Conservation (phyloP, 345 rosid genomes). For the Physaria fendleri region DNA sequence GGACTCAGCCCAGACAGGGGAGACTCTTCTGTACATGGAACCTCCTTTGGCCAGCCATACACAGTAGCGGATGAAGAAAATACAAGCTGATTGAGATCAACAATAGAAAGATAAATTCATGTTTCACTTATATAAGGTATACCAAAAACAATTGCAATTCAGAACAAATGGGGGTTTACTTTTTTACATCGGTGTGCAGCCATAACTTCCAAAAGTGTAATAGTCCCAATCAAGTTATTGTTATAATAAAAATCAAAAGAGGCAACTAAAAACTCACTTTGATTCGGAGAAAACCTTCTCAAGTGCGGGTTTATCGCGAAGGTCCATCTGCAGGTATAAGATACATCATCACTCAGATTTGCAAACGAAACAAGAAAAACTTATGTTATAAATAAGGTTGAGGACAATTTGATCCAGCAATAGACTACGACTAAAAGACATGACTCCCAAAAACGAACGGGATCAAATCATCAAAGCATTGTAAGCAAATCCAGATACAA, state of each 20-base stretch:
- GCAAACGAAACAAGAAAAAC: not conserved
- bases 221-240: conserved; percentile 87
- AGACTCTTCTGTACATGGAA: conserved; percentile 91
- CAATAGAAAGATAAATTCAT: conserved; percentile 7
- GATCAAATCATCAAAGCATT: not conserved
- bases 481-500: conserved; percentile 1
- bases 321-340: conserved; percentile 63
- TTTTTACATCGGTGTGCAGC: conserved; percentile 79
- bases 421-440: not conserved
- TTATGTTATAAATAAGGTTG: not conserved
- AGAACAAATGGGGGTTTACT: no score
- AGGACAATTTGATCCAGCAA: conserved; percentile 13
- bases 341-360: not conserved
- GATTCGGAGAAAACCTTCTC: conserved; percentile 57
- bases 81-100: conserved; percentile 60
- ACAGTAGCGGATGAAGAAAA: conserved; percentile 99
- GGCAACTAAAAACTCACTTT: conserved; percentile 39
- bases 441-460: not conserved
- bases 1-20: conserved; percentile 70
- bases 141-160: no score
- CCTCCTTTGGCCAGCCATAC: conserved; percentile 95
- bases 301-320: conserved; percentile 75
- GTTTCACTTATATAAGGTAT: not conserved
- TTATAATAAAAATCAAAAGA: conserved; percentile 38
- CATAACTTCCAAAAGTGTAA: conserved; percentile 86